Evolutionary conservation across 192 early-diverging fungal species (phyloP), one percentile per base, ranked within the genome.

Genomic region (Coemansia guatemalensis): DNA sequence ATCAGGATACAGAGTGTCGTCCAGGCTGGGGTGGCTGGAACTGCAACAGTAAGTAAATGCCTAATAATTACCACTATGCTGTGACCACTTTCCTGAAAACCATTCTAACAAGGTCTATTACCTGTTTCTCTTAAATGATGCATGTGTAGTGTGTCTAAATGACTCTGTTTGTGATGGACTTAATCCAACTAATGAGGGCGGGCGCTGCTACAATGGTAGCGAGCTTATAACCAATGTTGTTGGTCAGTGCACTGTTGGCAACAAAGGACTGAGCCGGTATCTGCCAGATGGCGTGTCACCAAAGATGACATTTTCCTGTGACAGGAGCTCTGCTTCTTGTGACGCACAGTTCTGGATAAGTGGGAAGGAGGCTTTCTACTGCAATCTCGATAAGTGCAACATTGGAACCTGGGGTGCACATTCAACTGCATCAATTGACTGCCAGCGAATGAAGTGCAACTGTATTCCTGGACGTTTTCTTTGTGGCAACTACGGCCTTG

Each of bases 1-100:
- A 84, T 23, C 64, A 84, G 4, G 94, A 93, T 49, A 78, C 70
- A 61, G 78, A 88, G 32, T 97, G 95, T 66, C 74, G 86, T 27
- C 88, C 90, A 21, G 93, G 92, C 18, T 97, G 95, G 95, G 87
- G 85, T 41, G 95, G 95, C 47, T 92, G 93, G 69, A 97, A 97
- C 69, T 97, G 95, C 84, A 97, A 97, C 77, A 69, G 75, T 78
- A 78, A 78, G 75, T 73, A 12, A 17, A 17, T 44, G 14, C 39
- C 14, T 17, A 3, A 44, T 17, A 2, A 39, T 27, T 8, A 24
- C 23, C 9, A 24, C 12, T 18, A 18, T 29, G 14, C 20, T 8
- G 20, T 12, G 4, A 17, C 14, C 2, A 3, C 17, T 17, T 44
- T 17, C 12, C 39, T 44, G 14, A 44, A 17, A 44, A 9, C 14